phyloP scores from a whole-genome alignment of 225 moss, liverwort and hornwort species.

The Polytrichum commune region DNA sequence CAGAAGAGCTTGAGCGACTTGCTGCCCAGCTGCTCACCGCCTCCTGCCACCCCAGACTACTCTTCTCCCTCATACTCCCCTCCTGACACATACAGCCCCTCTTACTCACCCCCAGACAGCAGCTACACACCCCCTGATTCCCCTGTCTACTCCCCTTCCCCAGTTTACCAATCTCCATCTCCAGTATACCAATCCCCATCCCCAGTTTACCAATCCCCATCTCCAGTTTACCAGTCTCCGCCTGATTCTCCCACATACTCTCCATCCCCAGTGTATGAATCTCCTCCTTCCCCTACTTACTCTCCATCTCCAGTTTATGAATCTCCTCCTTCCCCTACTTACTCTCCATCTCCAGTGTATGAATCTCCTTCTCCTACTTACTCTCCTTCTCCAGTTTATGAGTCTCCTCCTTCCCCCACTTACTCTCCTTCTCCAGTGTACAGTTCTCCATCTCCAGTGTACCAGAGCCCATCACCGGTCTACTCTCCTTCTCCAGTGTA shows the following conservation, averaged over 20 bases:
- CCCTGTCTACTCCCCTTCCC: not conserved
- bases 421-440: not conserved
- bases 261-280: not conserved
- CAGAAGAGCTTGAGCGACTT: not conserved
- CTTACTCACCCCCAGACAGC: not conserved
- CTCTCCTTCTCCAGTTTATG: not conserved
- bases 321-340: not conserved
- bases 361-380: not conserved
- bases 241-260: not conserved
- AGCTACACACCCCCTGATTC: not conserved
- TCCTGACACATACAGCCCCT: not conserved
- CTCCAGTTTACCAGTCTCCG: not conserved
- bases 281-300: not conserved
- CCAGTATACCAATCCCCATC: not conserved
- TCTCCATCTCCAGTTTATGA: not conserved
- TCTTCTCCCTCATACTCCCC: conserved; percentile 1
- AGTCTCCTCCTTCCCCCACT: not conserved
- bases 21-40: not conserved
- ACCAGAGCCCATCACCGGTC: not conserved
- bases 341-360: not conserved
- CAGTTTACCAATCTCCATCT: no score
- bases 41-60: conserved; percentile 1
- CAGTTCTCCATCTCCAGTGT: not conserved
- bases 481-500: conserved; percentile 1
- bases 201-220: not conserved